Conservation (phyloP, 805 yeast species). For the Lachancea quebecensis region DNA sequence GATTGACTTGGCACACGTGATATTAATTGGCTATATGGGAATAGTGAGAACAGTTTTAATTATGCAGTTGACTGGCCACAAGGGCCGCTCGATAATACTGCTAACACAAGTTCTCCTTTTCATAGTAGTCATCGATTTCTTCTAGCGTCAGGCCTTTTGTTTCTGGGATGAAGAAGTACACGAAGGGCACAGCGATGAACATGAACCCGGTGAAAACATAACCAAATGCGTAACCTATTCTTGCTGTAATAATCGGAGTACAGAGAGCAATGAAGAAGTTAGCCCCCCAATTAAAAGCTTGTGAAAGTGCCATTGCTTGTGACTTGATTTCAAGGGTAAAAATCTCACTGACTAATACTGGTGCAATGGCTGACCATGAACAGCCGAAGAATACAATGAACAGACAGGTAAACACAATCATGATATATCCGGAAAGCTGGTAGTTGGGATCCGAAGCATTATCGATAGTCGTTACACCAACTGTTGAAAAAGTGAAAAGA, state of each 20-base stretch:
- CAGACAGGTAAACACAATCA: constrained; percentile 49
- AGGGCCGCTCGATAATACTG: too few relatives aligned
- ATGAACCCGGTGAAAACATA: constrained; percentile 48
- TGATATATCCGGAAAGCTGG: constrained; percentile 41
- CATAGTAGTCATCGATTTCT: constrained; percentile 52
- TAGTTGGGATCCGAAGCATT: constrained; percentile 28
- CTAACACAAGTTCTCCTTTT: background rate
- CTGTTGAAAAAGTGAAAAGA: constrained; percentile 44
- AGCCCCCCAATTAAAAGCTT: constrained; percentile 47
- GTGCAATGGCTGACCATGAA: constrained; percentile 52
- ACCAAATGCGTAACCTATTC: constrained; percentile 56
- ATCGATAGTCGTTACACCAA: constrained; percentile 38
- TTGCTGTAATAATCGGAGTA: constrained; percentile 53
- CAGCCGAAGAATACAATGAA: constrained; percentile 46
- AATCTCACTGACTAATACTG: constrained; percentile 41
- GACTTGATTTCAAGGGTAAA: constrained; percentile 61
- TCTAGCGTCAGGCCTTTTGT: constrained; percentile 71
- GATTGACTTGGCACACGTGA: too few relatives aligned
- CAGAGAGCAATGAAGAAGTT: constrained; percentile 53
- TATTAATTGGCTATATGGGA: too few relatives aligned
- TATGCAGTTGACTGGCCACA: too few relatives aligned
- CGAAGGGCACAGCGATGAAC: constrained; percentile 39
- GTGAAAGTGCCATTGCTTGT: constrained; percentile 44
- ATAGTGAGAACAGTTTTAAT: too few relatives aligned
- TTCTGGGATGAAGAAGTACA: constrained; percentile 53